Conservation (phyloP, 2,329 filamentous ascomycete genomes). For the Trichophaea hybrida region DNA sequence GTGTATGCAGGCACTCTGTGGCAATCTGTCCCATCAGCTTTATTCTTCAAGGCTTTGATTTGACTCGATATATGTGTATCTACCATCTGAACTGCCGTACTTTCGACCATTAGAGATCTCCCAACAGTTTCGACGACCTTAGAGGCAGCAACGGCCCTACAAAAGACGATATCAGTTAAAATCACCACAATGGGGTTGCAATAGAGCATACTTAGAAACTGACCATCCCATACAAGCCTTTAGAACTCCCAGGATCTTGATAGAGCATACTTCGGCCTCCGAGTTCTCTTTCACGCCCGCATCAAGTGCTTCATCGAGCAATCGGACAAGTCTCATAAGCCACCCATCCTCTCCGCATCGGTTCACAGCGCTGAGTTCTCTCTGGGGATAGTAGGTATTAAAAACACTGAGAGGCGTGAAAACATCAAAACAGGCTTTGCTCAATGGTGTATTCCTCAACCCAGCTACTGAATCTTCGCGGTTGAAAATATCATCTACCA, state of each 20-base stretch:
- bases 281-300: slow-evolving; percentile 50
- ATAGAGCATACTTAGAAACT: slow-evolving; percentile 45
- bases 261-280: slow-evolving; percentile 53
- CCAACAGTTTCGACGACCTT: slow-evolving; percentile 57
- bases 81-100: slow-evolving; percentile 62
- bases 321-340: slow-evolving; percentile 60
- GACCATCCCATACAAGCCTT: slow-evolving; percentile 75
- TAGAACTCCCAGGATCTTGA: slow-evolving; percentile 64
- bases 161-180: slow-evolving; percentile 3
- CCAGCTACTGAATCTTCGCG: slow-evolving; percentile 77
- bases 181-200: not conserved
- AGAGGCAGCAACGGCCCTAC: slow-evolving; percentile 51
- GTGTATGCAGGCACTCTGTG: slow-evolving; percentile 66
- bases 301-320: slow-evolving; percentile 59
- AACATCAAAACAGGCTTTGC: slow-evolving; percentile 82
- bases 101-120: slow-evolving; percentile 52
- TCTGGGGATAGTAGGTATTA: slow-evolving; percentile 57
- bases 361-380: slow-evolving; percentile 53
- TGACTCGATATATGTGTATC: not conserved
- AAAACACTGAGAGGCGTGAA: slow-evolving; percentile 70
- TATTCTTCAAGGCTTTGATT: not conserved
- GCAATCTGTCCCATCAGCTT: slow-evolving; percentile 43
- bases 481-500: slow-evolving; percentile 89
- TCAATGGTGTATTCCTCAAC: slow-evolving; percentile 67
- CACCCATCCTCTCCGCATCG: slow-evolving; percentile 74